Conservation (phyloP, 768 basidiomycete species). For the Hygrophorus russula region DNA sequence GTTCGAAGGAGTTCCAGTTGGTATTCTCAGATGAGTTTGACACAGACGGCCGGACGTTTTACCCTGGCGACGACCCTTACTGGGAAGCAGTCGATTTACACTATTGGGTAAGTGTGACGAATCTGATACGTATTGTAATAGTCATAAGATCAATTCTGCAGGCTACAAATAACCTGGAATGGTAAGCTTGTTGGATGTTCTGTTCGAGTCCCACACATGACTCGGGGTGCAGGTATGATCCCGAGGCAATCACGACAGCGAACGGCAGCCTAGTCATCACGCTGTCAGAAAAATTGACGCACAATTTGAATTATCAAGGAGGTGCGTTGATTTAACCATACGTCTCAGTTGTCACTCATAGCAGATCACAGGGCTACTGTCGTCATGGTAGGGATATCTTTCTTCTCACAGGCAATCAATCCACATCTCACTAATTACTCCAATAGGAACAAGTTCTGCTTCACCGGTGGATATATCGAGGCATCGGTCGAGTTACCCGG, state of each 20-base stretch:
- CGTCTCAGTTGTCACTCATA: slow-evolving; percentile 19
- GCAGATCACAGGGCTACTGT: slow-evolving; percentile 31
- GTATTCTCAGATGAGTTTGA: slow-evolving; percentile 83
- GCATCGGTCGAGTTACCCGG: slow-evolving; percentile 55
- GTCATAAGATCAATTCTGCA: slow-evolving; percentile 18
- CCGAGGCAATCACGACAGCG: slow-evolving; percentile 56
- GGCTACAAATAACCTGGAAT: slow-evolving; percentile 67
- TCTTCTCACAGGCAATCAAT: slow-evolving; percentile 15
- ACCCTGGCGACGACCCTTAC: slow-evolving; percentile 77
- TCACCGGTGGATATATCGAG: slow-evolving; percentile 74
- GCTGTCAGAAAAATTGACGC: slow-evolving; percentile 44
- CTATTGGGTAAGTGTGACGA: slow-evolving; percentile 45
- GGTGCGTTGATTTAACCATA: slow-evolving; percentile 23
- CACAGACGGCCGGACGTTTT: slow-evolving; percentile 62
- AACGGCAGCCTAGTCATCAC: slow-evolving; percentile 67
- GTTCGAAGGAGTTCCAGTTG: slow-evolving; percentile 37
- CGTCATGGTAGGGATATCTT: slow-evolving; percentile 26
- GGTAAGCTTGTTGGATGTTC: slow-evolving; percentile 21
- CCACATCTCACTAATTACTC: slow-evolving; percentile 13
- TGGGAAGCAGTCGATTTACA: slow-evolving; percentile 74
- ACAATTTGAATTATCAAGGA: slow-evolving; percentile 62
- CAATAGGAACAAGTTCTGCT: slow-evolving; percentile 79
- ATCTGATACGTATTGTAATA: neutral
- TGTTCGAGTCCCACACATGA: too few relatives aligned
- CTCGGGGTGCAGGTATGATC: slow-evolving; percentile 40